phyloP scores from a whole-genome alignment of 352 stramenopile species.

The Phytophthora sp. region DNA sequence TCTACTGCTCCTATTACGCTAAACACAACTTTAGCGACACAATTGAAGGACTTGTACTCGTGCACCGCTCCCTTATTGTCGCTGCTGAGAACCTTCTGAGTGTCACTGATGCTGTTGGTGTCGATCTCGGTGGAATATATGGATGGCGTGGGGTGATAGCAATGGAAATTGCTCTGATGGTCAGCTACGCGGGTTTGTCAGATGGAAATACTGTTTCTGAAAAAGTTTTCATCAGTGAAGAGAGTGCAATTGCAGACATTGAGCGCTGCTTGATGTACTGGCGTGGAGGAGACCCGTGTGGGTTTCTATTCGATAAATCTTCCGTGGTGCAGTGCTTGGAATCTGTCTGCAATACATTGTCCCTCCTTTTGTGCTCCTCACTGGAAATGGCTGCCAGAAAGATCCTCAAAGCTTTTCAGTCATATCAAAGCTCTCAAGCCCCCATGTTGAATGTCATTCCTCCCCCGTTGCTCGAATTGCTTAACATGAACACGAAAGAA shows the following conservation, averaged over 20 bases:
- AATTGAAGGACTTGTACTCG: conserved; percentile 33
- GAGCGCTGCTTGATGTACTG: conserved; percentile 53
- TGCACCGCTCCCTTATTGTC: conserved; percentile 31
- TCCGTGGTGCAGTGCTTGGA: conserved; percentile 50
- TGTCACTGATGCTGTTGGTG: neutral
- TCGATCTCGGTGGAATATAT: conserved; percentile 57
- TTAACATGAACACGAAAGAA: conserved; percentile 21
- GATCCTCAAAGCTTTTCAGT: conserved; percentile 43
- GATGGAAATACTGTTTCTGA: neutral
- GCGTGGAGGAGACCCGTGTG: conserved; percentile 6
- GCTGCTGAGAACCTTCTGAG: conserved; percentile 27
- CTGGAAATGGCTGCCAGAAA: conserved; percentile 47
- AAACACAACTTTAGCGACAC: conserved; percentile 23
- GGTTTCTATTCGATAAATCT: conserved; percentile 45
- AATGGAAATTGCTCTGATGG: conserved; percentile 56
- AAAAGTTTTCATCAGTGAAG: conserved; percentile 37
- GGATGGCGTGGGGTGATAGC: conserved; percentile 66
- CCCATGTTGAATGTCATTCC: conserved; percentile 17
- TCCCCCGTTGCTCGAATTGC: conserved; percentile 30
- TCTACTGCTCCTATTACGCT: conserved; percentile 46
- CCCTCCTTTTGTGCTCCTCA: conserved; percentile 54
- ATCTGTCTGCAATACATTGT: conserved; percentile 58
- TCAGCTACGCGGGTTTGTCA: conserved; percentile 38
- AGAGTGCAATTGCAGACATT: conserved; percentile 51
- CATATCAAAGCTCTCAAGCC: neutral